These are phyloP conservation scores for Populus euphratica DNA, from an alignment of 345 rosid genomes.

Conservation along the genomic window DNA sequence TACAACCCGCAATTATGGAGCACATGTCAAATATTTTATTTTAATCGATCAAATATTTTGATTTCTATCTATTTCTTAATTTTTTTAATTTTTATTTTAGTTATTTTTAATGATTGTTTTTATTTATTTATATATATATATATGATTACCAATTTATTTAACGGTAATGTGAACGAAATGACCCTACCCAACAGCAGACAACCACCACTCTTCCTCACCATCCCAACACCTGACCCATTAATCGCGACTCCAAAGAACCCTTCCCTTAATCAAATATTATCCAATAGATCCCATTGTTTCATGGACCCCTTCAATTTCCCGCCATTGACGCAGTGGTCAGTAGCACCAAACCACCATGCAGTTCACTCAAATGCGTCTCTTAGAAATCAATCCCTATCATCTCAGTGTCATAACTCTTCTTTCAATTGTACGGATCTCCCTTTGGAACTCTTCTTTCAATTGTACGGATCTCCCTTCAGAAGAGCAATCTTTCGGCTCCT, in stretches of 20 bases:
- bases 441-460: constrained; percentile 49
- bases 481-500: constrained; percentile 38
- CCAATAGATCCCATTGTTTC: constrained; percentile 33
- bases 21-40: too few relatives aligned
- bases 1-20: too few relatives aligned
- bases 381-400: constrained; percentile 61
- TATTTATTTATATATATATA: too few relatives aligned
- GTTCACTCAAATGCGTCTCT: constrained; percentile 54
- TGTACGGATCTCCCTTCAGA: constrained; percentile 41
- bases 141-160: not conserved
- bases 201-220: not conserved
- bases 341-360: constrained; percentile 44
- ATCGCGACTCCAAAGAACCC: too few relatives aligned
- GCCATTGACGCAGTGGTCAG: constrained; percentile 55
- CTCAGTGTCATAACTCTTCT: constrained; percentile 52
- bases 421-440: constrained; percentile 52
- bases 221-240: not conserved
- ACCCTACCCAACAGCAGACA: constrained; percentile 46
- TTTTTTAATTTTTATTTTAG: too few relatives aligned
- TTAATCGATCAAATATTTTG: too few relatives aligned
- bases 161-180: constrained; percentile 18
- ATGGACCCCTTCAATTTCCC: constrained; percentile 75
- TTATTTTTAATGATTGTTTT: too few relatives aligned
- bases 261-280: too few relatives aligned
- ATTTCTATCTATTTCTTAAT: too few relatives aligned